Base-by-base conservation (phyloP, 2,329 filamentous ascomycete species). In the Karstenula rhodostoma region DNA sequence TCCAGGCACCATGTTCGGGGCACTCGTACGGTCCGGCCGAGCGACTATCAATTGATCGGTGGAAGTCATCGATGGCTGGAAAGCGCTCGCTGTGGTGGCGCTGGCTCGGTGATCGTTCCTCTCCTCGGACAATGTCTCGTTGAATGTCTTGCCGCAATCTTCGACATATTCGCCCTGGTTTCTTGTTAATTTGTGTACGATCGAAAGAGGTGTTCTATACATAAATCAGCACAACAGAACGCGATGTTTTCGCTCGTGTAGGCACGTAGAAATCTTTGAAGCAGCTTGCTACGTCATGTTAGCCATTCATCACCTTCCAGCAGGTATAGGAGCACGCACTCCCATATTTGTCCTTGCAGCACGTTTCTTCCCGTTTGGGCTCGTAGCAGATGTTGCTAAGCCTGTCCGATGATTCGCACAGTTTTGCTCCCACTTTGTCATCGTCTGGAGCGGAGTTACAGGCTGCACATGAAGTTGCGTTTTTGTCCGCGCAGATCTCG, bases 361-460 rank as follows among this genome's bases (percentile, higher is more conserved):
- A 66, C 23, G 57, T 59, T 37, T 66, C 64, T 49, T 56, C 58
- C n/a, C 22, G 29, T 6, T 57, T 37, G 3, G 64, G 64, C 49
- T 66, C 61, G 35, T 61, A 66, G 54, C 63, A 63, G 8, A 63
- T 58, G 42, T 66, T 61, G 8, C n/a, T 22, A n/a, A 44, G 42
- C 42, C 52, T 33, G 32, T 43, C 55, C 22, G 43, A 32, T n/a
- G 60, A 33, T 12, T 42, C 49, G 35, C 63, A 65, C n/a, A 29
- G 27, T 50, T 58, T 59, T 5, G 63, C 60, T 37, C 44, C 58
- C 12, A 53, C 47, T 29, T 27, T 47, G 23, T 47, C 44, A 17
- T 29, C 23, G 8, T 8, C 37, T n/a, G 37, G 37, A 19, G 37
- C 15, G n/a, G 23, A 27, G 17, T 22, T 37, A 43, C 63, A 65